Evolutionary conservation across 2,329 filamentous ascomycete genomes (phyloP).

Genomic region (Corniculantispora saksenae): DNA sequence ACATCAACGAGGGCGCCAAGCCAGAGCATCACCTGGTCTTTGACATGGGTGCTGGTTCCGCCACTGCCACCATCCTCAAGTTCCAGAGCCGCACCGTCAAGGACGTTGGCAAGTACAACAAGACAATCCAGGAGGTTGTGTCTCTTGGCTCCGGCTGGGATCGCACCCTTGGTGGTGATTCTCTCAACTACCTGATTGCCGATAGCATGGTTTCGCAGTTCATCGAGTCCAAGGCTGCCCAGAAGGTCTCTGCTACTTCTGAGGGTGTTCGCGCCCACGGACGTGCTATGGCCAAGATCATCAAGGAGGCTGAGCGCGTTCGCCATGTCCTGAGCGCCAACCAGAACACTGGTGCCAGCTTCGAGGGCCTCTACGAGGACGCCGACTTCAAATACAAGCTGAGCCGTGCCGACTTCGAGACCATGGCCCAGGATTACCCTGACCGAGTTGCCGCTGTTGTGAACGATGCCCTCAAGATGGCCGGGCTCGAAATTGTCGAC

Average conservation of each 20-base stretch:
- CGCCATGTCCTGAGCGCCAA: constrained; percentile 94
- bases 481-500: constrained; percentile 72
- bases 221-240: constrained; percentile 66
- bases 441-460: constrained; percentile 70
- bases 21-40: constrained; percentile 92
- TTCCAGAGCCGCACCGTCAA: constrained; percentile 90
- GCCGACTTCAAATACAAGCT: constrained; percentile 93
- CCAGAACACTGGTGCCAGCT: constrained; percentile 73
- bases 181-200: constrained; percentile 83
- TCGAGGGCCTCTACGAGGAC: constrained; percentile 89
- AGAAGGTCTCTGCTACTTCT: constrained; percentile 62
- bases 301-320: constrained; percentile 85
- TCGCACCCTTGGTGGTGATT: constrained; percentile 82
- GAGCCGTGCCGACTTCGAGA: constrained; percentile 76
- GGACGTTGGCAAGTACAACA: constrained; percentile 90
- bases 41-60: constrained; percentile 96
- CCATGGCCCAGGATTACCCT: constrained; percentile 67
- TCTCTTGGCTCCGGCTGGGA: constrained; percentile 89
- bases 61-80: constrained; percentile 83
- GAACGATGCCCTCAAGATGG: constrained; percentile 70
- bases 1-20: constrained; percentile 76
- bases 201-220: constrained; percentile 86
- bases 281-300: constrained; percentile 83
- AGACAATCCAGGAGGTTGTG: constrained; percentile 93
- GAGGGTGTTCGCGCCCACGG: constrained; percentile 73